Base-by-base conservation (phyloP, 2,329 filamentous ascomycete species). In the Ascochyta koolunga region DNA sequence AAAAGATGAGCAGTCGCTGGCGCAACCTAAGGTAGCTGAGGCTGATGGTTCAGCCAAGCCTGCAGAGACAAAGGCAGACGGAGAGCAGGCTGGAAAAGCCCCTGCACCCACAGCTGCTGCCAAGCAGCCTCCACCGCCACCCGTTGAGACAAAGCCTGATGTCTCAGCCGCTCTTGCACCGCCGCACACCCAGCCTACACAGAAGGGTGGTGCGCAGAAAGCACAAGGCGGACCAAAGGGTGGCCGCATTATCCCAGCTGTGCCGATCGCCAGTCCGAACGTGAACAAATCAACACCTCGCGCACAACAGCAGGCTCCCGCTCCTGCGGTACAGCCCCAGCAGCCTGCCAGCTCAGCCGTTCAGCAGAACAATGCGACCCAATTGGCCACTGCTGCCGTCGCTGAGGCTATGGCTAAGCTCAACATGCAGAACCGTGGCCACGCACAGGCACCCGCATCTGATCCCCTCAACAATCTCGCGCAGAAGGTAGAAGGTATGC, bases 371-470 rank as follows among this genome's bases (percentile, higher is more conserved):
- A 87, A 89, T 74, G 88, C 89, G 1, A 92, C 89, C 0, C 85
- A 88, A 69, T 86, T 88, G 33, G 89, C 89, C 1, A 88, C 86
- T 64, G 89, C 88, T 25, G 89, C 89, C 8, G 89, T 91, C n/a
- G 89, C 89, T 46, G 85, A 88, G 35, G 90, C 90, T 2, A 91
- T 92, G 87, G 88, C 89, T 1, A 89, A 90, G 67, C 80, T 93
- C 21, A 76, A 76, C n/a, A 60, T 77, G 22, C 65, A 67, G 45
- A 67, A 64, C 51, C 61, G 55, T 18, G 55, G 60, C 13, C 65
- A 65, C 29, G 62, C 54, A 22, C 56, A 68, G 36, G 56, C 62
- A 16, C 68, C 68, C 7, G 59, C 52, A 9, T 69, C 74, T 19
- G 54, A 69, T 25, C 83, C 78, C 16, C 80, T 90, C 68, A 89